phyloP scores from a whole-genome alignment of 352 stramenopile genomes.

The Phytopythium litorale region DNA sequence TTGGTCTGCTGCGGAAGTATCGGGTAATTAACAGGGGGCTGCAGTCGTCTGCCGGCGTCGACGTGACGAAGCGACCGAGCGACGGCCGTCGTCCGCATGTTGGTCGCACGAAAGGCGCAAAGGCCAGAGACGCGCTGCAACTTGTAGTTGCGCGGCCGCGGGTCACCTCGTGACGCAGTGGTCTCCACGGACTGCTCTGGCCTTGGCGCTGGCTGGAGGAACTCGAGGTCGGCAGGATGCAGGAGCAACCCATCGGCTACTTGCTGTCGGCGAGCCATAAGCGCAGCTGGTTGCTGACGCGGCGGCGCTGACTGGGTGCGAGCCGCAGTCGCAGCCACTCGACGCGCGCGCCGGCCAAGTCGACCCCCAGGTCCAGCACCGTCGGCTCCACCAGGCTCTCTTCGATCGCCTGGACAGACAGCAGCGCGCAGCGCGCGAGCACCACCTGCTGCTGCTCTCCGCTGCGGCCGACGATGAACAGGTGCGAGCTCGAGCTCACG shows the following conservation, averaged over 20 bases:
- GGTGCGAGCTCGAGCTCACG: slow-evolving; percentile 33
- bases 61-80: background rate
- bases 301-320: slow-evolving; percentile 38
- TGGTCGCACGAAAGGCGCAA: background rate
- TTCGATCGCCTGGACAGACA: slow-evolving; percentile 57
- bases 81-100: slow-evolving; percentile 2
- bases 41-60: background rate
- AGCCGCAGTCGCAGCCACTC: slow-evolving; percentile 69
- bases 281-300: slow-evolving; percentile 56
- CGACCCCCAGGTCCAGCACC: slow-evolving; percentile 56
- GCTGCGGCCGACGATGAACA: slow-evolving; percentile 57
- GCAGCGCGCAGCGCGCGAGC: slow-evolving; percentile 38
- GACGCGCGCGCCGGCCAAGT: slow-evolving; percentile 14
- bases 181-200: too few relatives aligned
- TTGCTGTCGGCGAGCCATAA: slow-evolving; percentile 38
- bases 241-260: background rate
- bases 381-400: slow-evolving; percentile 64
- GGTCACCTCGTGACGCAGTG: background rate
- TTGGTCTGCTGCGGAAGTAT: background rate
- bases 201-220: background rate
- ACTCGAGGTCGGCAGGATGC: too few relatives aligned
- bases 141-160: background rate
- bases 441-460: slow-evolving; percentile 35
- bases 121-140: background rate
- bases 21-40: too few relatives aligned